A percentile compares a stretch with the other conserved stretches of the same genome.
Conservation (phyloP, 306 rosid species). For the Cicer cuneatum region DNA sequence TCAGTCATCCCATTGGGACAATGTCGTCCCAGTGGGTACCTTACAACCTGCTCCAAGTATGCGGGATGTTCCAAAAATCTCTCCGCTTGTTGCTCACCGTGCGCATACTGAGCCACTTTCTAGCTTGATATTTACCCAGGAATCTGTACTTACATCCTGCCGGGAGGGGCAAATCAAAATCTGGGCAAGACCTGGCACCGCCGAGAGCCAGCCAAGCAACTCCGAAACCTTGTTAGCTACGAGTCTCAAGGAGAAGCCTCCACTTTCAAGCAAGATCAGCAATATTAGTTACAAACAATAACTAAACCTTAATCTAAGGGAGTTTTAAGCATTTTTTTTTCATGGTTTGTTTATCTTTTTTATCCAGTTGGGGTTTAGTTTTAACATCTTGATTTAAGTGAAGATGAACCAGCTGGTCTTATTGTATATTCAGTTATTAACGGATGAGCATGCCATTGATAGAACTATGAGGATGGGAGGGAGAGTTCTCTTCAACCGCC, state of each 20-base stretch:
- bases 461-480: conserved; percentile 66
- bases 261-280: conserved; percentile 58
- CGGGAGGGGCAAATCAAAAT: conserved; percentile 92
- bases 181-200: conserved; percentile 80
- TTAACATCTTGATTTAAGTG: conserved; percentile 45
- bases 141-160: conserved; percentile 86
- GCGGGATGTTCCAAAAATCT: conserved; percentile 84
- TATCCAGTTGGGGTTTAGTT: conserved; percentile 63
- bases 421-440: conserved; percentile 58
- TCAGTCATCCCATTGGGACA: conserved; percentile 97
- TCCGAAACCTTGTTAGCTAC: conserved; percentile 57
- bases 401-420: conserved; percentile 58
- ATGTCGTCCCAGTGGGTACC: conserved; percentile 70
- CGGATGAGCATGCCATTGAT: conserved; percentile 61
- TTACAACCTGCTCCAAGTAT: conserved; percentile 94
- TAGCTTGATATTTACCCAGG: conserved; percentile 79
- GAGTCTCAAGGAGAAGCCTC: conserved; percentile 74
- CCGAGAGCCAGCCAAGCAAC: conserved; percentile 66
- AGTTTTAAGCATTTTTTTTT: conserved; percentile 45
- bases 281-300: conserved; percentile 68
- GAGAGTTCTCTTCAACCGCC: conserved; percentile 51
- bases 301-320: conserved; percentile 43
- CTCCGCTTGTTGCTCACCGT: conserved; percentile 86
- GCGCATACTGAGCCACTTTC: conserved; percentile 95
- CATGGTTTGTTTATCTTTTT: conserved; percentile 48